A percentile compares a stretch with the other conserved stretches of the same genome.
Conservation (phyloP, 2,329 filamentous ascomycete species). For the Cytospora leucostoma region DNA sequence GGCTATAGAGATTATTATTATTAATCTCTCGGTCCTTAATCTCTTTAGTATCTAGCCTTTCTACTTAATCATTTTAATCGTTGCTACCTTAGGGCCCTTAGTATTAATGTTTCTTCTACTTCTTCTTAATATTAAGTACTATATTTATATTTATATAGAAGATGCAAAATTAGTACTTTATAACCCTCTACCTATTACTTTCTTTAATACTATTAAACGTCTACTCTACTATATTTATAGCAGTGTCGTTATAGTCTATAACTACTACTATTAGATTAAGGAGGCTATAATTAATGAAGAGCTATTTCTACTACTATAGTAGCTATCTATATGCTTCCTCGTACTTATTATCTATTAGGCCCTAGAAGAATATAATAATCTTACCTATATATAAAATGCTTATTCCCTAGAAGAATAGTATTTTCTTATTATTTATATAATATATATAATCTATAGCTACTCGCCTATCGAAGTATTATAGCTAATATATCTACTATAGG, state of each 20-base stretch:
- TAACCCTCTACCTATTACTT: background rate
- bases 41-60: no score
- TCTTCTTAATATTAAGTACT: background rate
- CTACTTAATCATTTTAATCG: no score
- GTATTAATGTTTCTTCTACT: no score
- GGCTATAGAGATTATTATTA: background rate
- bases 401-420: background rate
- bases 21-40: no score
- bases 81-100: no score
- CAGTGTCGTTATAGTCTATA: background rate
- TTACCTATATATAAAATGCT: background rate
- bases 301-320: background rate
- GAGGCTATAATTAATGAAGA: background rate
- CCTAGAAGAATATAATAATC: background rate
- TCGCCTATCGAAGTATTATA: background rate
- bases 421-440: background rate
- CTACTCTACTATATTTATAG: background rate
- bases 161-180: no score
- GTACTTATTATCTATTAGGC: background rate
- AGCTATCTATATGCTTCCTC: background rate
- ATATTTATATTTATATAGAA: background rate
- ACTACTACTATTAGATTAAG: background rate
- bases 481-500: no score
- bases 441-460: background rate
- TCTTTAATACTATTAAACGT: no score